Evolutionary conservation across 139 green algal species (phyloP).

Genomic region (Chlorokybus atmophyticus): DNA sequence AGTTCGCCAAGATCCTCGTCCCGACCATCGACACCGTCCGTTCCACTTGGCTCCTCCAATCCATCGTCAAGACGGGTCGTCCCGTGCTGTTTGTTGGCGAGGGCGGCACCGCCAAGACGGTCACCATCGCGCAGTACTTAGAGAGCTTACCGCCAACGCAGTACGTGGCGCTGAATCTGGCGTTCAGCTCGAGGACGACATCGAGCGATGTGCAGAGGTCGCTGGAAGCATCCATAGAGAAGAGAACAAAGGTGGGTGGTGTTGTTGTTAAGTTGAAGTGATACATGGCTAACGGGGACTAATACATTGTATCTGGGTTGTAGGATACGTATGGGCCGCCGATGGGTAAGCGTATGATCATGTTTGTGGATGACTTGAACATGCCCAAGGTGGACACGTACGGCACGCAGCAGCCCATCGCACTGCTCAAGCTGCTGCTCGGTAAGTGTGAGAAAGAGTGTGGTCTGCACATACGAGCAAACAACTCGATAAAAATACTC

Average conservation of each 20-base stretch:
- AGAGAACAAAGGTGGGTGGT: conserved; percentile 48
- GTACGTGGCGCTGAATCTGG: conserved; percentile 49
- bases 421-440: conserved; percentile 65
- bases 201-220: conserved; percentile 50
- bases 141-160: conserved; percentile 29
- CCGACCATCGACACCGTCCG: conserved; percentile 67
- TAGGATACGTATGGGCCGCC: conserved; percentile 58
- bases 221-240: conserved; percentile 60
- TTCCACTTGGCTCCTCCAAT: conserved; percentile 23
- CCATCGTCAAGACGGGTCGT: neutral
- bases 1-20: conserved; percentile 72
- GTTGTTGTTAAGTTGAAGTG: no score
- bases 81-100: conserved; percentile 63
- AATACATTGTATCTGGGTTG: no score
- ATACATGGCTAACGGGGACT: no score
- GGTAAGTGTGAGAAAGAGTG: no score
- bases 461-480: no score
- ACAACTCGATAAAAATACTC: no score
- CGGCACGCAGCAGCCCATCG: conserved; percentile 71
- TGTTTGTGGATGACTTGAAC: conserved; percentile 73
- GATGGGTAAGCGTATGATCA: conserved; percentile 60
- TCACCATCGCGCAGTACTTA: conserved; percentile 58
- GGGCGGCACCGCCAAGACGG: conserved; percentile 59
- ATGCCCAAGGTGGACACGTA: conserved; percentile 69
- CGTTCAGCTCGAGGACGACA: conserved; percentile 53